Percentiles rank a stretch among this genome's conserved stretches.
These are phyloP conservation scores for Suillus subaureus DNA, from an alignment of 768 basidiomycete species.

Conservation along the genomic window DNA sequence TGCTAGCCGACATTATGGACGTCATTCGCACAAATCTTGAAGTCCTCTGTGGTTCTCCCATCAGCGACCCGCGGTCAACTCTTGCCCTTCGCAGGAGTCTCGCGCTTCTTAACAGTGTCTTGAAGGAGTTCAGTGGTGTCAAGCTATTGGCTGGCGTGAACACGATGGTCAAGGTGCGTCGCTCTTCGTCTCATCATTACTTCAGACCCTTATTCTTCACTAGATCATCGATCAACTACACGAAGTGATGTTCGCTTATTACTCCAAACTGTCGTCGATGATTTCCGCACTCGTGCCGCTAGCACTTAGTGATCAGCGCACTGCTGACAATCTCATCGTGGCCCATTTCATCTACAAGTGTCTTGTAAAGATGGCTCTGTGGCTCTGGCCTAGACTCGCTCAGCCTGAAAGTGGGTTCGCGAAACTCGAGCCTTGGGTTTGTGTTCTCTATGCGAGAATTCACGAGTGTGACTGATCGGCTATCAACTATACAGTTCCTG, in stretches of 20 bases:
- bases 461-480: conserved; percentile 1
- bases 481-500: conserved; percentile 47
- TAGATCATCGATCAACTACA: conserved; percentile 43
- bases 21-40: conserved; percentile 57
- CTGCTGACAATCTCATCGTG: conserved; percentile 50
- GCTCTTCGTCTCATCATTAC: conserved; percentile 1
- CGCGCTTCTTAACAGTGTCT: conserved; percentile 60
- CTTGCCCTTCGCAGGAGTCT: conserved; percentile 62
- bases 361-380: conserved; percentile 66
- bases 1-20: conserved; percentile 45
- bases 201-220: neutral
- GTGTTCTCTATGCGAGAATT: conserved; percentile 18
- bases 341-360: conserved; percentile 78
- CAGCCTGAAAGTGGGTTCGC: conserved; percentile 45
- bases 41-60: conserved; percentile 45
- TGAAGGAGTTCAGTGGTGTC: conserved; percentile 70
- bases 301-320: conserved; percentile 39
- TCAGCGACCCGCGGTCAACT: conserved; percentile 44
- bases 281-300: conserved; percentile 34
- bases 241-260: conserved; percentile 58
- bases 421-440: conserved; percentile 56
- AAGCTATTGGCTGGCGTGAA: conserved; percentile 73
- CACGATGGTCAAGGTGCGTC: conserved; percentile 61
- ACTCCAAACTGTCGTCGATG: conserved; percentile 51
- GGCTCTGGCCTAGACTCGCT: conserved; percentile 64